A percentile compares a stretch with the other conserved stretches of the same genome.
Evolutionary conservation across 257 asterid genomes (phyloP).

Genomic region (Schizonepeta tenuifolia): DNA sequence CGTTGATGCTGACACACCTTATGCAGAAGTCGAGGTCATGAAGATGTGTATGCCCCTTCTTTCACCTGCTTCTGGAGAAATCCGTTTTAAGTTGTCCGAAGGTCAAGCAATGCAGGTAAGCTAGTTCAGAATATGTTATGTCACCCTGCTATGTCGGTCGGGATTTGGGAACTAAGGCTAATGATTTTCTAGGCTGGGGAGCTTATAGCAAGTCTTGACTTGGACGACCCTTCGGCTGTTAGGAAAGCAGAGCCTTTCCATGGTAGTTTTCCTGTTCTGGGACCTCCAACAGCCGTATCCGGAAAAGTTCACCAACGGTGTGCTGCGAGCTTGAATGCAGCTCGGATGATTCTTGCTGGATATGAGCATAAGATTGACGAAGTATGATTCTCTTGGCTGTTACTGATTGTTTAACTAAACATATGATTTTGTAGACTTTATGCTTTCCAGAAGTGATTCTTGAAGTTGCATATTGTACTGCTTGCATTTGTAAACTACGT

Average conservation of each 20-base stretch:
- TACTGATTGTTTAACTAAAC: slow-evolving; percentile 2
- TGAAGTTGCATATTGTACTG: slow-evolving; percentile 20
- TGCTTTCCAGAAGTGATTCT: slow-evolving; percentile 10
- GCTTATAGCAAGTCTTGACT: slow-evolving; percentile 94
- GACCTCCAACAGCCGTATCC: slow-evolving; percentile 95
- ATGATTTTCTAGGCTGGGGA: slow-evolving; percentile 77
- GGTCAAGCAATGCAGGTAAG: slow-evolving; percentile 99
- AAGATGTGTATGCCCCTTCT: slow-evolving; percentile 99
- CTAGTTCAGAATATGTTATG: slow-evolving; percentile 20
- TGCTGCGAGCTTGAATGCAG: slow-evolving; percentile 95
- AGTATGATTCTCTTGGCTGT: slow-evolving; percentile 53
- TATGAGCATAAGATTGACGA: slow-evolving; percentile 93
- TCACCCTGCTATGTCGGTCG: slow-evolving; percentile 21
- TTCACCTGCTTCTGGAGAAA: slow-evolving; percentile 93
- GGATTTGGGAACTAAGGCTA: slow-evolving; percentile 27
- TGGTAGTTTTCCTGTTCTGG: slow-evolving; percentile 89
- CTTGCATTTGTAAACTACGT: slow-evolving; percentile 10
- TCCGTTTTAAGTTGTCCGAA: slow-evolving; percentile 84
- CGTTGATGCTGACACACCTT: slow-evolving; percentile 93
- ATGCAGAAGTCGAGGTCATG: slow-evolving; percentile 99
- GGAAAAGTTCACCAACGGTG: slow-evolving; percentile 98
- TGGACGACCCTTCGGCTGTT: slow-evolving; percentile 98
- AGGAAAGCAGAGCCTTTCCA: slow-evolving; percentile 95
- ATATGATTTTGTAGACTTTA: slow-evolving; percentile 4
- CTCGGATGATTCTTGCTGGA: slow-evolving; percentile 98